These are phyloP conservation scores for Diaporthe velutina DNA, from an alignment of 2,329 filamentous ascomycete species.

Conservation along the genomic window DNA sequence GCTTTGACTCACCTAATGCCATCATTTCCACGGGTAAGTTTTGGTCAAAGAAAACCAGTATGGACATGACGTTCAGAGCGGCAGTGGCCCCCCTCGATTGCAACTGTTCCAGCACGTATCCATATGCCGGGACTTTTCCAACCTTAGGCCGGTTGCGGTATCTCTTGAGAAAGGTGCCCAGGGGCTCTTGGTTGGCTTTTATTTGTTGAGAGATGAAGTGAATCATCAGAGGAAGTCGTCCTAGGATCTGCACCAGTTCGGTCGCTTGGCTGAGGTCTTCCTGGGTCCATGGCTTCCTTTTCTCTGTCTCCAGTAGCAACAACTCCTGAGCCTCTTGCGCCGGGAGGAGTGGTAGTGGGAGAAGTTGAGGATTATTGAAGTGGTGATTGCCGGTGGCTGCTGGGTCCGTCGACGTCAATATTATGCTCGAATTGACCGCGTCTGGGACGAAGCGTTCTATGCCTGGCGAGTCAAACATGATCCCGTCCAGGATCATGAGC, in stretches of 20 bases:
- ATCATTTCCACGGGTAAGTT: slow-evolving; percentile 77
- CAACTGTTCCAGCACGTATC: slow-evolving; percentile 62
- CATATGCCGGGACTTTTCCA: slow-evolving; percentile 61
- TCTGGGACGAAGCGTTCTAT: slow-evolving; percentile 75
- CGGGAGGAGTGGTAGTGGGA: slow-evolving; percentile 67
- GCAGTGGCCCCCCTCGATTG: slow-evolving; percentile 60
- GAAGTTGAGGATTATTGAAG: slow-evolving; percentile 69
- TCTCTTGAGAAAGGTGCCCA: slow-evolving; percentile 71
- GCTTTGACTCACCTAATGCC: slow-evolving; percentile 59
- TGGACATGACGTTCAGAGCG: slow-evolving; percentile 73
- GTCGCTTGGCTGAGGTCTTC: slow-evolving; percentile 69
- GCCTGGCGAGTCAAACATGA: slow-evolving; percentile 69
- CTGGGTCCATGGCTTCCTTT: slow-evolving; percentile 64
- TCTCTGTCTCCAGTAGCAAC: slow-evolving; percentile 73
- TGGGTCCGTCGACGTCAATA: slow-evolving; percentile 76
- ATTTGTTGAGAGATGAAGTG: slow-evolving; percentile 74
- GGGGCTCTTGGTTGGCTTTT: slow-evolving; percentile 70
- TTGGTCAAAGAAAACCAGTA: slow-evolving; percentile 75
- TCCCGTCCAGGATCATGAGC: slow-evolving; percentile 77
- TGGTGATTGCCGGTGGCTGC: slow-evolving; percentile 66
- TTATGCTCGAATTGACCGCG: slow-evolving; percentile 71
- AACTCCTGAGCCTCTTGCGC: slow-evolving; percentile 70
- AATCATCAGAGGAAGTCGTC: slow-evolving; percentile 75
- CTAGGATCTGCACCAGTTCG: slow-evolving; percentile 74
- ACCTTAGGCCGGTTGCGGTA: slow-evolving; percentile 69